Conservation (phyloP, 139 green algal genomes). For the Coelastrella sp. region DNA sequence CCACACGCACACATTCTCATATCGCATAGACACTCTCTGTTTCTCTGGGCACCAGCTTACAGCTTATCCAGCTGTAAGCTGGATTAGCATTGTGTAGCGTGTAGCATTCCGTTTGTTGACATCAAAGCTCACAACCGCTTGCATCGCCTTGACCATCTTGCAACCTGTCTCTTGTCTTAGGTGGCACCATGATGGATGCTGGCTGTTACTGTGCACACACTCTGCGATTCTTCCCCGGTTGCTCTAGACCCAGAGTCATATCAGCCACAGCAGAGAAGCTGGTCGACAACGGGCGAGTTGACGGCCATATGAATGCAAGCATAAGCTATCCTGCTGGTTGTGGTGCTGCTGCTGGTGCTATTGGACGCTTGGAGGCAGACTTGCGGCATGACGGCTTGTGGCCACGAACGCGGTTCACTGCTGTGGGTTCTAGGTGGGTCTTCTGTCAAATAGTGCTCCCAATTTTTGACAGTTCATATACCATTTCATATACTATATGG, state of each 20-base stretch:
- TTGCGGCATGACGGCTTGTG: constrained; percentile 47
- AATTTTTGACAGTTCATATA: too few species aligned
- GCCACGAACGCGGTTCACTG: constrained; percentile 46
- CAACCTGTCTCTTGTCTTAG: constrained; percentile 22
- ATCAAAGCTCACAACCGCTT: too few species aligned
- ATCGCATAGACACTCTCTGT: too few species aligned
- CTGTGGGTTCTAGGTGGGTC: constrained; percentile 46
- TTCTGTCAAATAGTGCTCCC: background rate
- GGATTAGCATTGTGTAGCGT: too few species aligned
- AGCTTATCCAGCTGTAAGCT: too few species aligned
- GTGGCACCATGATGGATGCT: constrained; percentile 66
- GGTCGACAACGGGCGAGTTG: background rate
- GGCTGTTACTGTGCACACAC: constrained; percentile 62
- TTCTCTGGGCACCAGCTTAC: too few species aligned
- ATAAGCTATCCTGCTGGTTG: background rate
- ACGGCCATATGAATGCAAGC: constrained; percentile 23
- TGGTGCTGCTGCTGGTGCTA: background rate
- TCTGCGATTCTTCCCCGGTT: constrained; percentile 51
- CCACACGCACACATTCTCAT: too few species aligned
- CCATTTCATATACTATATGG: too few species aligned
- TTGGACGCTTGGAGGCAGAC: constrained; percentile 48
- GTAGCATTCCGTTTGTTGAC: too few species aligned
- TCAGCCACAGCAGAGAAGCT: background rate
- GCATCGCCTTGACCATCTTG: too few species aligned
- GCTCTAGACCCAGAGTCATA: constrained; percentile 9